phyloP scores from a whole-genome alignment of 768 basidiomycete genomes.

The Amanita pseudoporphyria region DNA sequence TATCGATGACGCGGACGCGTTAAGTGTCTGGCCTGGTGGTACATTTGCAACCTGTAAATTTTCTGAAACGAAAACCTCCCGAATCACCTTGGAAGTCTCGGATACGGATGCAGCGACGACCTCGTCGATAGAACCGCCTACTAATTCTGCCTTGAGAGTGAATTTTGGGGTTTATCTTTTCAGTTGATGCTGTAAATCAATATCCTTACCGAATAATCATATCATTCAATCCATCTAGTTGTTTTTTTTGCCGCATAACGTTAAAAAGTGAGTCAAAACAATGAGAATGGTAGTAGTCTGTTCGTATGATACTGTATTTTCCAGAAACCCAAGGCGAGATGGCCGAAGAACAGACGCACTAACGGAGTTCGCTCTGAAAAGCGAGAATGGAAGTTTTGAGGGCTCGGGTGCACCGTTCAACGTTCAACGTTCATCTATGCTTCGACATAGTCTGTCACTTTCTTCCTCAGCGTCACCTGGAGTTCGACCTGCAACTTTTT shows the following conservation, averaged over 20 bases:
- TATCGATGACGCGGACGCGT: background rate
- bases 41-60: background rate
- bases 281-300: background rate
- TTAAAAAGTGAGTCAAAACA: background rate
- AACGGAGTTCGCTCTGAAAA: background rate
- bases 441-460: background rate
- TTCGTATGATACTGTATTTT: background rate
- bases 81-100: background rate
- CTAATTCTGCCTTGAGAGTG: background rate
- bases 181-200: background rate
- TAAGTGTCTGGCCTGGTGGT: background rate
- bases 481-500: background rate
- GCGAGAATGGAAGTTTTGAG: background rate
- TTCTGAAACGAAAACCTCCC: background rate
- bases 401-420: background rate
- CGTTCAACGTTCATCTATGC: background rate
- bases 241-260: background rate
- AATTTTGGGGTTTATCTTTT: background rate
- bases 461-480: background rate
- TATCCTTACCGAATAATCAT: background rate
- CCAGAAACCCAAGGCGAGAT: background rate
- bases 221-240: background rate
- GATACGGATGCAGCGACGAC: background rate
- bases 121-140: background rate
- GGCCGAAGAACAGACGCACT: background rate